Conservation (phyloP, 345 rosid genomes). For the Capsella bursapastoris region DNA sequence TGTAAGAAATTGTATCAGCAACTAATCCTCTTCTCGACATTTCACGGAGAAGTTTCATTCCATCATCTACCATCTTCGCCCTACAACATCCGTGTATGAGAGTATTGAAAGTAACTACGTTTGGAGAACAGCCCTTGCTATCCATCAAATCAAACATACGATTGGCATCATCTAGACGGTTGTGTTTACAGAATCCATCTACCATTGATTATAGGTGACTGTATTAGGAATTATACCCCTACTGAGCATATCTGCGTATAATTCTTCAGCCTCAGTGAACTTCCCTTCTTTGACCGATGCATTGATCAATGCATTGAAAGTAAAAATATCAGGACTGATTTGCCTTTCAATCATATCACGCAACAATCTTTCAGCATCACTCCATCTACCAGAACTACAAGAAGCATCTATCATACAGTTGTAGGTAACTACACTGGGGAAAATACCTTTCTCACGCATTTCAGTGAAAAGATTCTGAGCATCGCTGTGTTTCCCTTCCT, state of each 20-base stretch:
- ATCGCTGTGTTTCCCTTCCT: background rate
- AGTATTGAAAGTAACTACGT: background rate
- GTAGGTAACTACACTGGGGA: background rate
- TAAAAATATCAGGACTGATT: slow-evolving; percentile 29
- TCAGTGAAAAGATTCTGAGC: background rate
- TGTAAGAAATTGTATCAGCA: background rate
- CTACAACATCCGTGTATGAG: background rate
- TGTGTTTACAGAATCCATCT: slow-evolving; percentile 4
- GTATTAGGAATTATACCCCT: background rate
- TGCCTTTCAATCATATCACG: slow-evolving; percentile 21
- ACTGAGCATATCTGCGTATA: background rate
- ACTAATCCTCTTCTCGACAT: background rate
- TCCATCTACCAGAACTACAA: slow-evolving; percentile 15
- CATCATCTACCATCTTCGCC: background rate
- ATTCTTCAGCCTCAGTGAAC: background rate
- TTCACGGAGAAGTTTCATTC: background rate
- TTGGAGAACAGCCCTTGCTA: background rate
- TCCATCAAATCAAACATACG: background rate
- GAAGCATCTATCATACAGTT: background rate
- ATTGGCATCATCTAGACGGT: slow-evolving; percentile 2
- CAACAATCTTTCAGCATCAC: background rate
- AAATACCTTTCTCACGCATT: background rate
- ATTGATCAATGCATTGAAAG: background rate
- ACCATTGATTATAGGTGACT: background rate
- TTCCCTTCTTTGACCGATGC: background rate